Evolutionary conservation across 371 early-diverging fungal genomes (phyloP).

Genomic region (Apophysomyces variabilis): DNA sequence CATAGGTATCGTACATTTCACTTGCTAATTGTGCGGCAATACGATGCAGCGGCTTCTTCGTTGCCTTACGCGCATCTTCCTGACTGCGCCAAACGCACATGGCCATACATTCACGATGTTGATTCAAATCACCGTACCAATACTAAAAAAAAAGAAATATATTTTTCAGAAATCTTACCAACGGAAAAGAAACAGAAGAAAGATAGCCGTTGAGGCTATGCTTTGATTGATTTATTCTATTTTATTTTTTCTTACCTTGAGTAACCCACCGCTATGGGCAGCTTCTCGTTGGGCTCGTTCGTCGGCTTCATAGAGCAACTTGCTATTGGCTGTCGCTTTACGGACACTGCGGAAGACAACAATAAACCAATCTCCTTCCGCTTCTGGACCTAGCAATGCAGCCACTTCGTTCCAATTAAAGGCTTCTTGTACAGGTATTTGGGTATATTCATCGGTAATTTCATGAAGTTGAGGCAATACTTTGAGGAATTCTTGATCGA

Average conservation of each 20-base stretch:
- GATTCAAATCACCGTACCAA: slow-evolving; percentile 56
- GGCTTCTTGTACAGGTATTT: slow-evolving; percentile 20
- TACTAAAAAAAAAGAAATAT: slow-evolving; percentile 25
- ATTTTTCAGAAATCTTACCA: neutral
- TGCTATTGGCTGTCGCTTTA: slow-evolving; percentile 36
- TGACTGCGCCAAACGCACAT: slow-evolving; percentile 57
- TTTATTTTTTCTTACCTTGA: slow-evolving; percentile 31
- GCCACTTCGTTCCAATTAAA: slow-evolving; percentile 43
- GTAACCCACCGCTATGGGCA: slow-evolving; percentile 48
- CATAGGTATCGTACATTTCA: slow-evolving; percentile 51
- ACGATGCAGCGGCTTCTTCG: slow-evolving; percentile 42
- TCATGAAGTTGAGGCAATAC: slow-evolving; percentile 30
- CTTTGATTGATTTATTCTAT: too few relatives aligned
- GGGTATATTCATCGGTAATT: slow-evolving; percentile 31
- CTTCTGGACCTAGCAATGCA: slow-evolving; percentile 18
- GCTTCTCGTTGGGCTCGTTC: slow-evolving; percentile 52
- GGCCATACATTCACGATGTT: slow-evolving; percentile 50
- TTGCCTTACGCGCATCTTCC: slow-evolving; percentile 49
- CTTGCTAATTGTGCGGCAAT: slow-evolving; percentile 39
- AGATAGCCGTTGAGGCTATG: neutral
- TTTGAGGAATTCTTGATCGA: slow-evolving; percentile 28
- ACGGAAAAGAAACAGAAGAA: neutral
- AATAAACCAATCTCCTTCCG: slow-evolving; percentile 46
- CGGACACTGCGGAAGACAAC: slow-evolving; percentile 55
- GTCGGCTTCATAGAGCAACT: slow-evolving; percentile 50